Conservation (phyloP, 75 land plant species). For the Gnetum montanum region DNA sequence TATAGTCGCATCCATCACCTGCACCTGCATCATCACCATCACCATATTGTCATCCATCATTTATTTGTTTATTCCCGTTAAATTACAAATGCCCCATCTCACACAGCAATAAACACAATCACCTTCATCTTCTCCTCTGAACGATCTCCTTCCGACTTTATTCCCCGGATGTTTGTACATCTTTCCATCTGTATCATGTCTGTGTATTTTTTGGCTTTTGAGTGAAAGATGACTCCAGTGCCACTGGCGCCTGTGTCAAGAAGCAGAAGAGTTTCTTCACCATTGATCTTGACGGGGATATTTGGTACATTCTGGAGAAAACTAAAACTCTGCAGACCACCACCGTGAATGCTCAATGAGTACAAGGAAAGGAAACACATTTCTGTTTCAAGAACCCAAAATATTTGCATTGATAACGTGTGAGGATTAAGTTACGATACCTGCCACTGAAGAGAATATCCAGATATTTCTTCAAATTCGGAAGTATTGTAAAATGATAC, state of each 20-base stretch:
- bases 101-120: background rate
- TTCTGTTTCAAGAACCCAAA: too few relatives aligned
- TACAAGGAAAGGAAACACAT: too few relatives aligned
- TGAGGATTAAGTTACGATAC: too few relatives aligned
- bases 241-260: constrained; percentile 50
- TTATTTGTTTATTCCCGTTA: background rate
- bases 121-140: background rate
- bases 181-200: constrained; percentile 6
- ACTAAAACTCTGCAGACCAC: constrained; percentile 23
- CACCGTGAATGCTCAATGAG: too few relatives aligned
- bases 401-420: too few relatives aligned
- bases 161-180: constrained; percentile 4
- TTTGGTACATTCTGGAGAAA: constrained; percentile 36
- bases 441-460: constrained; percentile 6
- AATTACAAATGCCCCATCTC: background rate
- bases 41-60: background rate
- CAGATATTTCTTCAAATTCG: background rate
- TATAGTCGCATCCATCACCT: constrained; percentile 13
- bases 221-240: constrained; percentile 24
- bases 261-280: constrained; percentile 18
- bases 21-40: too few relatives aligned
- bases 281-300: constrained; percentile 32
- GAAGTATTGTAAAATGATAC: constrained; percentile 1
- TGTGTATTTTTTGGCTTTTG: constrained; percentile 2
- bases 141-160: constrained; percentile 4